Base-by-base conservation (phyloP, 148 eudicot genomes). In the Chenopodium suecicum region DNA sequence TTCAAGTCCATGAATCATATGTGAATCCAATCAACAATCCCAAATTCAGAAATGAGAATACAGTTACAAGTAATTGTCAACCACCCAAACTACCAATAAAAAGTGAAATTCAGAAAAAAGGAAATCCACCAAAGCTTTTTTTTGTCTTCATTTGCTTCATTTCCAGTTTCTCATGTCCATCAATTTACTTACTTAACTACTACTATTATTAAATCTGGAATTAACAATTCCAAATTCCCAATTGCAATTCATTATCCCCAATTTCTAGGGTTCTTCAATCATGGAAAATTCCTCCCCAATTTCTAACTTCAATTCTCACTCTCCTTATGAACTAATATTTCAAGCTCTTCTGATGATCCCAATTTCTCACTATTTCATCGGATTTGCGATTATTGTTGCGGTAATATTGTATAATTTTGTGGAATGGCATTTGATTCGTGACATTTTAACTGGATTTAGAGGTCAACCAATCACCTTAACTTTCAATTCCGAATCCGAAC, bases 341-440 rank as follows among this genome's bases (percentile, higher is more conserved):
- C 80, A 74, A 71, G 89, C 92, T 22, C 74, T 84, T 22, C 1
- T 65, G 1, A 63, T 84, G 77, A 90, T 94, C 74, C 98, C 97
- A 14, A 78, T 85, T 7, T 83, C 85, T 31, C 94, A 94, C 54
- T 94, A 89, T 73, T 32, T 86, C 27, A 65, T 87, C 58, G 93
- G 84, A n/a, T 11, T 89, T 7, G 13, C 69, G 11, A 47, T 82
- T 2, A 14, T 87, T 17, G 44, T 78, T 17, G 71, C 77, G n/a
- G 84, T 86, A 2, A 63, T 90, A 48, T 20, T 89, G 70, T 94
- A 96, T 84, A 88, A 92, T 84, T 89, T 92, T 83, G 75, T 96
- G 82, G 99, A 96, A 60, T 89, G 86, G 60, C 97, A 94, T 88
- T 72, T 95, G 64, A 37, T 95, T 37, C 78, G 87, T 75, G 98